Base-by-base conservation (phyloP, 352 stramenopile species). In the Globisporangium middletonii region DNA sequence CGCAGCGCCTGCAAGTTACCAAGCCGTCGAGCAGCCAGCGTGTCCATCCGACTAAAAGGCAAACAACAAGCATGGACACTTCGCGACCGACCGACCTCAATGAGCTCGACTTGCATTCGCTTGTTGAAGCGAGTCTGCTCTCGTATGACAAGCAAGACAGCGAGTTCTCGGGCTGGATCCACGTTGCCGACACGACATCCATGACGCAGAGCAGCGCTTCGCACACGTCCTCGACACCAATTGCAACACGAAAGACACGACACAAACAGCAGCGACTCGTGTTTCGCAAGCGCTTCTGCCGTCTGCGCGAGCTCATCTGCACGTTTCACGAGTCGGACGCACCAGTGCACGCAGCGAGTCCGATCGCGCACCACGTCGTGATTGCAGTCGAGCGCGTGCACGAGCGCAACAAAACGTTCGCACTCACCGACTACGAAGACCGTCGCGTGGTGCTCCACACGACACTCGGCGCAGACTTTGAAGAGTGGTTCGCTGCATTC, bases 401-500 rank as follows among this genome's bases (percentile, higher is more conserved):
- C 18, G 54, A 72, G n/a, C 62, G 68, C 41, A 84, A 84, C 70
- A 82, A 84, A 48, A 65, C 65, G 42, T 76, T 84, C 44, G 43
- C 58, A 8, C 60, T 84, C 18, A 71, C 62, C 3, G 70, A 82
- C 71, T 70, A 84, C 49, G 70, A 76, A 30, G 72, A 80, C 47
- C 62, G 58, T n/a, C 64, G 50, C 8, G 45, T 84, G 26, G 13
- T 76, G 53, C 45, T 78, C 18, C 68, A 79, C 57, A 76, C 68
- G 43, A 63, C 64, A 9, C 65, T 78, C 16, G 59, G 64, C 2
- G 64, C 63, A 0, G 72, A 80, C 62, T 84, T 84, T 69, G 72
- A 82, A 45, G 63, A 62, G 33, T 84, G 75, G 72, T 69, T 67
- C 46, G 53, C 43, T 28, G 77, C 63, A 0, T 82, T 84, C 41